Percentiles rank a stretch among this genome's conserved stretches.
Conservation (phyloP, 768 basidiomycete genomes). For the Chlorophyllum brunneum region DNA sequence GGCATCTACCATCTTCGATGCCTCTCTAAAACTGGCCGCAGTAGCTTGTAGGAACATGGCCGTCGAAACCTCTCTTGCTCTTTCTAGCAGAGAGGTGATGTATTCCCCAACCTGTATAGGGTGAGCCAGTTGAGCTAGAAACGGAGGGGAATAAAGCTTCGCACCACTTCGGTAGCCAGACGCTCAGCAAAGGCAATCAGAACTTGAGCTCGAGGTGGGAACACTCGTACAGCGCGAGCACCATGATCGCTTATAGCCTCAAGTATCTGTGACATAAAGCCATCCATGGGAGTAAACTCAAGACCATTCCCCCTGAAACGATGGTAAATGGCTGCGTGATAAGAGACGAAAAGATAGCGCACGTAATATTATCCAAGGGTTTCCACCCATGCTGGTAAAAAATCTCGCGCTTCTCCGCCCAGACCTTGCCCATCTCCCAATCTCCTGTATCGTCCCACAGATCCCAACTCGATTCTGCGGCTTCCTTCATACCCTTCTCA, state of each 20-base stretch:
- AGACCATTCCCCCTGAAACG: conserved; percentile 45
- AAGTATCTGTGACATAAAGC: conserved; percentile 73
- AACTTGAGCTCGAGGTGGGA: conserved; percentile 77
- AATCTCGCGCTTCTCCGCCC: conserved; percentile 93
- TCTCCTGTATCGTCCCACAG: conserved; percentile 60
- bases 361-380: conserved; percentile 80
- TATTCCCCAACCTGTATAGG: conserved; percentile 77
- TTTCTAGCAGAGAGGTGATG: conserved; percentile 68
- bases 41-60: conserved; percentile 77
- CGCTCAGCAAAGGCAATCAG: conserved; percentile 81
- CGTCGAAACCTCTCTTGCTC: conserved; percentile 70
- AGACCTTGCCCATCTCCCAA: conserved; percentile 93
- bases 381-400: conserved; percentile 88
- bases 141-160: no score
- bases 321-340: conserved; percentile 1
- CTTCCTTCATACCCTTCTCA: conserved; percentile 75
- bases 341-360: conserved; percentile 24
- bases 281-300: conserved; percentile 92
- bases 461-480: conserved; percentile 83
- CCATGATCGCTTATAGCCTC: conserved; percentile 70
- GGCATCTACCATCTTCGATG: conserved; percentile 81
- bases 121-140: not conserved
- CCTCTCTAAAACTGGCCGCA: conserved; percentile 86
- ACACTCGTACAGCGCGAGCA: conserved; percentile 76
- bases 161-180: conserved; percentile 78